phyloP scores from a whole-genome alignment of 768 basidiomycete species.

The Lactarius hatsudake region DNA sequence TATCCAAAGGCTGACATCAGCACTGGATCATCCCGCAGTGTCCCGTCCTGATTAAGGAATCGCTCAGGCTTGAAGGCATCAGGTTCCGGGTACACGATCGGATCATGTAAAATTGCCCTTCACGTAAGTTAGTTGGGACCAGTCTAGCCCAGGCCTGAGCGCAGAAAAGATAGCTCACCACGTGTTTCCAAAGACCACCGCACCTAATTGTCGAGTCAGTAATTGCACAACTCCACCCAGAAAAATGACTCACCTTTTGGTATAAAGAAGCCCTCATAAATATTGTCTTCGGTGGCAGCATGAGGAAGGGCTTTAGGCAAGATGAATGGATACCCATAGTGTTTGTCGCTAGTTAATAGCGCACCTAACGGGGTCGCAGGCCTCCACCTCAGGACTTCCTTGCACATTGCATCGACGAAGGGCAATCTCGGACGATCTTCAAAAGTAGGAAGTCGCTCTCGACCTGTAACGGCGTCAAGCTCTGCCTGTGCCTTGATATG shows the following conservation, averaged over 20 bases:
- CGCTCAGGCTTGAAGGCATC: slow-evolving; percentile 29
- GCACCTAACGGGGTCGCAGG: slow-evolving; percentile 28
- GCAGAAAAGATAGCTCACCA: neutral
- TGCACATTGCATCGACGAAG: slow-evolving; percentile 29
- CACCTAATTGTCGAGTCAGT: neutral
- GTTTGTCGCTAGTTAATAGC: neutral
- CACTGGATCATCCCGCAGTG: slow-evolving; percentile 11
- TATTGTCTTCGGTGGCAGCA: slow-evolving; percentile 27
- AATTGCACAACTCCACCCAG: neutral
- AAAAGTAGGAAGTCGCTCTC: slow-evolving; percentile 32
- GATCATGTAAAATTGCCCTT: slow-evolving; percentile 31
- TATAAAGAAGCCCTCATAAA: slow-evolving; percentile 32
- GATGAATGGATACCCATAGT: neutral
- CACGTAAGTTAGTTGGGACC: neutral
- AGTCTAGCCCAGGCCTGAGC: neutral
- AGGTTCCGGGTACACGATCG: slow-evolving; percentile 28
- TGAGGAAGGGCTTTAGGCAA: slow-evolving; percentile 28
- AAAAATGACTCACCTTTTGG: slow-evolving; percentile 26
- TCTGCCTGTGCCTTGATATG: slow-evolving; percentile 33
- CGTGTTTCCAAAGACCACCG: neutral
- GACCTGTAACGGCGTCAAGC: slow-evolving; percentile 31
- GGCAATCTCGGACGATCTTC: slow-evolving; percentile 30
- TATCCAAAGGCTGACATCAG: slow-evolving; percentile 11
- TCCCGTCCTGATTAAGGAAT: slow-evolving; percentile 23
- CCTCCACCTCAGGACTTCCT: slow-evolving; percentile 31